Evolutionary conservation across 768 basidiomycete genomes (phyloP).

Genomic region (Leccinum boreale): DNA sequence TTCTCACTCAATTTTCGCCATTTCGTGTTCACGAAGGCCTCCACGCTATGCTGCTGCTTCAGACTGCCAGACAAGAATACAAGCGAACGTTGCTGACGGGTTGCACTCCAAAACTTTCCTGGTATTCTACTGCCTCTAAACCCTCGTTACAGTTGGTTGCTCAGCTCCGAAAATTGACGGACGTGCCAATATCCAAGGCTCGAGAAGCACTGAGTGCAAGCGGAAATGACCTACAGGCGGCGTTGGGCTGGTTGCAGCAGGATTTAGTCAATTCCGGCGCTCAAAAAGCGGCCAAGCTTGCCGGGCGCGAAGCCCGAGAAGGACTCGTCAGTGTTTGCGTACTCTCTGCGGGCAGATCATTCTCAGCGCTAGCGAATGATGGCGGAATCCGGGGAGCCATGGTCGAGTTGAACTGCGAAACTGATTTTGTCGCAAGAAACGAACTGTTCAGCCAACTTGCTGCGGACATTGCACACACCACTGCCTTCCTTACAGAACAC

Average conservation of each 20-base stretch:
- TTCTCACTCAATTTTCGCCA: neutral
- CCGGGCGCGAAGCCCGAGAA: slow-evolving; percentile 67
- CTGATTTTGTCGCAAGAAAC: slow-evolving; percentile 92
- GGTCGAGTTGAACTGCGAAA: slow-evolving; percentile 94
- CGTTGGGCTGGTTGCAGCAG: slow-evolving; percentile 77
- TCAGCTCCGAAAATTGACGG: slow-evolving; percentile 76
- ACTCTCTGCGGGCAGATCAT: slow-evolving; percentile 58
- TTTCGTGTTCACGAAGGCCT: neutral
- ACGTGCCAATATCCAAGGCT: slow-evolving; percentile 84
- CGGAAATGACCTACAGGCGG: slow-evolving; percentile 69
- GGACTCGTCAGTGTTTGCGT: slow-evolving; percentile 79
- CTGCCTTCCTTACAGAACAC: slow-evolving; percentile 65
- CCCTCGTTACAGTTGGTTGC: slow-evolving; percentile 76
- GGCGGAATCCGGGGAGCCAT: slow-evolving; percentile 73
- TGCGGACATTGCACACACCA: slow-evolving; percentile 77
- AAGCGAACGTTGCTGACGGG: neutral
- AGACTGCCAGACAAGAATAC: slow-evolving; percentile 1
- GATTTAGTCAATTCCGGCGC: slow-evolving; percentile 71
- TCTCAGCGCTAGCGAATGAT: slow-evolving; percentile 29
- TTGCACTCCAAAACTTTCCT: neutral
- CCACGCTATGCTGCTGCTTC: slow-evolving; percentile 14
- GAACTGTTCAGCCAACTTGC: slow-evolving; percentile 76
- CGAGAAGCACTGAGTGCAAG: slow-evolving; percentile 78
- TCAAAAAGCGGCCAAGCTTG: slow-evolving; percentile 80
- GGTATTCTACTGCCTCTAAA: slow-evolving; percentile 58